These are phyloP conservation scores for Mediolabrus comicus DNA, from an alignment of 108 stramenopile genomes.

Conservation along the genomic window DNA sequence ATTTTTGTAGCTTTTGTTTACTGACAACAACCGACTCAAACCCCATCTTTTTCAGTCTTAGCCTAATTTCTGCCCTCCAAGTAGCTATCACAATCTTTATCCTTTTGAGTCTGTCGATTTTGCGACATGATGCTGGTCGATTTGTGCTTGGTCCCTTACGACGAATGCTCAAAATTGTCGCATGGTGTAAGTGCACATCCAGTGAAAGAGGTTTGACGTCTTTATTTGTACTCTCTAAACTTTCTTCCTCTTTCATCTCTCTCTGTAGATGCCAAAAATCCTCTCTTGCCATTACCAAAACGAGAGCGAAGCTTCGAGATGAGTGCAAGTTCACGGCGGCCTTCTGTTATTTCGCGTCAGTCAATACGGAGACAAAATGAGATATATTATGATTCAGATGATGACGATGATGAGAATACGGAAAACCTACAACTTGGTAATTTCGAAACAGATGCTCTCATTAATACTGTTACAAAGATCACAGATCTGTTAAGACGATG, in stretches of 20 bases:
- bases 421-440: slow-evolving; percentile 59
- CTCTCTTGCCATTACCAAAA: slow-evolving; percentile 44
- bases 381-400: slow-evolving; percentile 15
- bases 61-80: slow-evolving; percentile 48
- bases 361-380: slow-evolving; percentile 7
- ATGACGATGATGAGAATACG: slow-evolving; percentile 9
- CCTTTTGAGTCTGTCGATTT: slow-evolving; percentile 52
- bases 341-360: slow-evolving; percentile 11
- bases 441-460: slow-evolving; percentile 93
- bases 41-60: slow-evolving; percentile 1
- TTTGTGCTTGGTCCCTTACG: slow-evolving; percentile 78
- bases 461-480: slow-evolving; percentile 91
- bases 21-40: background rate
- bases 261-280: slow-evolving; percentile 66
- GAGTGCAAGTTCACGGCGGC: background rate
- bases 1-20: background rate
- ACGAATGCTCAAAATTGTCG: slow-evolving; percentile 84
- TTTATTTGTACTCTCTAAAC: background rate
- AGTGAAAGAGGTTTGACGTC: background rate
- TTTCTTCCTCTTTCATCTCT: background rate
- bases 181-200: slow-evolving; percentile 57
- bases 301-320: background rate
- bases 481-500: slow-evolving; percentile 92
- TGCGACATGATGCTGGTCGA: slow-evolving; percentile 68
- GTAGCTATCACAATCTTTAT: slow-evolving; percentile 50